A percentile compares a stretch with the other conserved stretches of the same genome.
phyloP scores from a whole-genome alignment of 306 rosid genomes.

The Macrotyloma uniflorum region DNA sequence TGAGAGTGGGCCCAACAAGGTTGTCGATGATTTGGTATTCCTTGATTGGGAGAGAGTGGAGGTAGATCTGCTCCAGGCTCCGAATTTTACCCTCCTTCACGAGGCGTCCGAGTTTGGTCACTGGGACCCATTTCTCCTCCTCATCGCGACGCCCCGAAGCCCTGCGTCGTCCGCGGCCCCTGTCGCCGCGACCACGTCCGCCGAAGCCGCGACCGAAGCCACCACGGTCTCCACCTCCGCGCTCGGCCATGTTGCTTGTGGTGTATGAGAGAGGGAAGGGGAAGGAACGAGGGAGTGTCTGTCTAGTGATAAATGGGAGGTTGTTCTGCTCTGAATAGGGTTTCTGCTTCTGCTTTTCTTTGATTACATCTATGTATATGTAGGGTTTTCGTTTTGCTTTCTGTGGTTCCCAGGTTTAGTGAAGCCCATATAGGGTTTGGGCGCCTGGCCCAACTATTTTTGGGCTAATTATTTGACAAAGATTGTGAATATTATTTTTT shows the following conservation, averaged over 20 bases:
- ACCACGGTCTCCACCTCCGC: conserved; percentile 42
- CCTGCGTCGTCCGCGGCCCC: conserved; percentile 40
- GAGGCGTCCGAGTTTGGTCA: conserved; percentile 43
- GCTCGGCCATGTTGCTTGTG: conserved; percentile 34
- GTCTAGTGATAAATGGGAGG: background rate
- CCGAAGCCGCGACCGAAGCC: conserved; percentile 40
- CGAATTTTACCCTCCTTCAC: conserved; percentile 35
- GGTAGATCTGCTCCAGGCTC: conserved; percentile 42
- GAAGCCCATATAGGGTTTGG: background rate
- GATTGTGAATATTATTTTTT: too few relatives aligned
- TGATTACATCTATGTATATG: background rate
- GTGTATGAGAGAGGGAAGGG: background rate
- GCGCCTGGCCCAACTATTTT: background rate
- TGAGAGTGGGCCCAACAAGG: conserved; percentile 30
- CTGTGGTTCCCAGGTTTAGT: background rate
- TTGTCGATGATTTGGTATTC: conserved; percentile 40
- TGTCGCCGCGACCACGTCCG: conserved; percentile 31
- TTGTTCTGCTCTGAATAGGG: background rate
- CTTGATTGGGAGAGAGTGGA: conserved; percentile 47
- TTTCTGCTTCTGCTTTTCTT: background rate
- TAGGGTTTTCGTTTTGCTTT: background rate
- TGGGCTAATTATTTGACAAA: background rate
- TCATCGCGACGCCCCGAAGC: conserved; percentile 25
- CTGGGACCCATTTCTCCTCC: conserved; percentile 47
- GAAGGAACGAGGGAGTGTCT: background rate